Base-by-base conservation (phyloP, 805 yeast species). In the Wickerhamomyces canadensis region DNA sequence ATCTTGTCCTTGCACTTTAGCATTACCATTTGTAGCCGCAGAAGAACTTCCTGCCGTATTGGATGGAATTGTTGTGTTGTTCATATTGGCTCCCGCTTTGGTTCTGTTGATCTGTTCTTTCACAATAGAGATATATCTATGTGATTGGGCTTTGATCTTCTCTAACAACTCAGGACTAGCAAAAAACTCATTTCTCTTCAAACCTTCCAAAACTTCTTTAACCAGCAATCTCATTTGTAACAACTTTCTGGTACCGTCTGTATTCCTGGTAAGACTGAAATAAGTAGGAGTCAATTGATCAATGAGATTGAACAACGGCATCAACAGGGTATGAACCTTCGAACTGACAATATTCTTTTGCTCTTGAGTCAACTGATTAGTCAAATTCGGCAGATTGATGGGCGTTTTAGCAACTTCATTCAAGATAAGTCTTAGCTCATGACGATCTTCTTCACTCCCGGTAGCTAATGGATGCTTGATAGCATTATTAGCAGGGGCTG, bases 281-380 rank as follows among this genome's bases (percentile, higher is more conserved):
- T 84, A 85, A 52, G 84, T 79, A 26, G 94, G 87, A 28, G 85
- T 76, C 30, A 87, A 67, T 42, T 80, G 80, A 54, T 86, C 94
- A 14, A 83, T 81, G 44, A 80, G 72, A 26, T 78, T 70, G 57
- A 74, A 77, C 45, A 82, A 69, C 15, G 67, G 48, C 23, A 62
- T 56, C 23, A 84, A 67, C 22, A 75, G 65, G 29, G 67, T 69
- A 31, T 65, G 67, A 48, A 78, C 69, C 19, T 74, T 68, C 16
- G 78, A 74, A 30, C 74, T 65, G 18, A 81, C 81, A 34, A 65
- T 65, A 27, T 66, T 71, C 58, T 82, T 84, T 47, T 85, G 91
- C 22, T 74, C 79, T 19, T 70, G 75, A 1, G 80, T 61, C 35
- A 87, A 64, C 31, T 70, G 61, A 50, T 67, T 67, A 0, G 93